Base-by-base conservation (phyloP, 495 filamentous ascomycete genomes). In the Podospora conica region DNA sequence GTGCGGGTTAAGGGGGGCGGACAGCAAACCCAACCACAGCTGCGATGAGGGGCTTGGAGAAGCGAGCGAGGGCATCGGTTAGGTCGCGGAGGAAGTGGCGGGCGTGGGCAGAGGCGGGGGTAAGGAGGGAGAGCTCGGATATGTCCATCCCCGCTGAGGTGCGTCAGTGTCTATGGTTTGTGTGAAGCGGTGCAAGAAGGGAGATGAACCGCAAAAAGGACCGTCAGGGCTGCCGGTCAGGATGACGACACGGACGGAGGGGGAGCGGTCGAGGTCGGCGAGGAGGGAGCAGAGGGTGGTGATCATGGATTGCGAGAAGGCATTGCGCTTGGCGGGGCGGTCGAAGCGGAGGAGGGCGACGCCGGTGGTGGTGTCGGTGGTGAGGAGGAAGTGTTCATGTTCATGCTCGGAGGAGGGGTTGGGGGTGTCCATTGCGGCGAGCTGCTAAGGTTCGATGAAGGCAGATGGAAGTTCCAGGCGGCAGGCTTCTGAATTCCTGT, bases 91-190 rank as follows among this genome's bases (percentile, higher is more conserved):
- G 73, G 58, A 74, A 82, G 22, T 59, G 63, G 9, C 62, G 67
- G n/a, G 60, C 55, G 31, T 73, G 69, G 1, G 75, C 78, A 53
- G 71, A 67, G 22, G 64, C 56, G 0, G 76, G 75, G 15, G 73
- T 65, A 23, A 80, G 67, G 28, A 71, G 58, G 2, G 68, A 65
- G 21, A 81, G 66, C 59, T 80, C 76, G 27, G 68, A 72, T 33
- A 81, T 70, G 64, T 81, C 78, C 20, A 74, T 74, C 23, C 79
- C 78, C 20, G 78, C 79, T 78, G 61, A 9, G n/a, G 27, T 22
- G 9, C 3, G 60, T 60, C 53, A 33, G 65, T 64, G 60, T 65
- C 55, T 54, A n/a, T n/a, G n/a, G n/a, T n/a, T n/a, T n/a, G n/a
- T n/a, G n/a, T n/a, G n/a, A n/a, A n/a, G n/a, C n/a, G n/a, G n/a